A percentile compares a stretch with the other conserved stretches of the same genome.
Evolutionary conservation across 2,329 filamentous ascomycete genomes (phyloP).

Genomic region (Aspergillus sp.): DNA sequence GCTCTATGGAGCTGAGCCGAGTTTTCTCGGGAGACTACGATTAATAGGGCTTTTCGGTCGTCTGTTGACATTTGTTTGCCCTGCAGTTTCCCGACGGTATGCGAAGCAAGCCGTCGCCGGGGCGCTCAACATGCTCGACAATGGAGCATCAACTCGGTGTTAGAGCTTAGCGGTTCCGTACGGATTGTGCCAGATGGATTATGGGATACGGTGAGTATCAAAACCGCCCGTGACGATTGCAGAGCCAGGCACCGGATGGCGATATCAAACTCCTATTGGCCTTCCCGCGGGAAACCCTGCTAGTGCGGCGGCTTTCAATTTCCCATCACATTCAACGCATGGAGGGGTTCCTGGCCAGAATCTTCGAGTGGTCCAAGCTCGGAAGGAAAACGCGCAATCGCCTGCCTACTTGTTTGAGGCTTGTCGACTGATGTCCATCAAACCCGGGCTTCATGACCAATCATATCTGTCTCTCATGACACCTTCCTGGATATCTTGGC

Average conservation of each 20-base stretch:
- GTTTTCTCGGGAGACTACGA: constrained; percentile 1
- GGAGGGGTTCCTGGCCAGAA: not conserved
- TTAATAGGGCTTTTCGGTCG: not conserved
- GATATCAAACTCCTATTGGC: constrained; percentile 7
- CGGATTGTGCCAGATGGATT: not conserved
- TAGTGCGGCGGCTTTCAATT: not conserved
- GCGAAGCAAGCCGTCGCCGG: not conserved
- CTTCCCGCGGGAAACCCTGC: constrained; percentile 16
- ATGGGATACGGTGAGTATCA: not conserved
- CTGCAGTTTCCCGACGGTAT: not conserved
- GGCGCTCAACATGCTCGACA: not conserved
- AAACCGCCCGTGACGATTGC: not conserved
- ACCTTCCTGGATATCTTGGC: constrained; percentile 5
- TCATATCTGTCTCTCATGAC: constrained; percentile 1
- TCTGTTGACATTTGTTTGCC: not conserved
- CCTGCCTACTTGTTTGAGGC: not conserved
- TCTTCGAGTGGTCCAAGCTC: not conserved
- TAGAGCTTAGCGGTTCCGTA: not conserved
- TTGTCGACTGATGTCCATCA: not conserved
- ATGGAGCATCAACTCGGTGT: not conserved
- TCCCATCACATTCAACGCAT: not conserved
- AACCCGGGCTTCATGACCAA: not conserved
- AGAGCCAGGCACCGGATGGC: constrained; percentile 6
- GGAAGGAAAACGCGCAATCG: not conserved
- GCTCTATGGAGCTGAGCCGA: constrained; percentile 1